Percentiles rank a stretch among this genome's conserved stretches.
Evolutionary conservation across 257 asterid genomes (phyloP).

Genomic region (Plantago elongata): DNA sequence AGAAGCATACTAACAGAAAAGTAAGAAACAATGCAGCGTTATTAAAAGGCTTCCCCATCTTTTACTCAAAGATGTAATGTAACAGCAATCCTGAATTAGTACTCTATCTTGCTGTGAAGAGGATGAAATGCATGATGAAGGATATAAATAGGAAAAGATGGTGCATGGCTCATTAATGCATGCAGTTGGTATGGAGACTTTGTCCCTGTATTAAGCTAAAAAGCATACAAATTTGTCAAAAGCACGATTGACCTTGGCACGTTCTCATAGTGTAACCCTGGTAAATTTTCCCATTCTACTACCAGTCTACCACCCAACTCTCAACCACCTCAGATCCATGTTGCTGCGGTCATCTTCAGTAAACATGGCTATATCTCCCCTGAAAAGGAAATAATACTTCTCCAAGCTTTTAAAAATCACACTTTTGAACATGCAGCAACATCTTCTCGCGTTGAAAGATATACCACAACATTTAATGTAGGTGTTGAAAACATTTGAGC

Average conservation of each 20-base stretch:
- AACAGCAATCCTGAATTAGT: not conserved
- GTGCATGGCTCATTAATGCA: slow-evolving; percentile 34
- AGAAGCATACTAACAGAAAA: slow-evolving; percentile 33
- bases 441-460: not conserved
- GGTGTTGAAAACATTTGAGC: not conserved
- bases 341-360: not conserved
- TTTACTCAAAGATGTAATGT: slow-evolving; percentile 1
- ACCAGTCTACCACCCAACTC: slow-evolving; percentile 28
- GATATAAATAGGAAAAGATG: slow-evolving; percentile 23
- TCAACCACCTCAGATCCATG: slow-evolving; percentile 33
- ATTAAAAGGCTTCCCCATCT: slow-evolving; percentile 31
- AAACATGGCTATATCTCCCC: not conserved
- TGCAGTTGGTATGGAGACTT: slow-evolving; percentile 39
- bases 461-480: not conserved
- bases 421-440: too few species aligned
- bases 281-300: slow-evolving; percentile 13
- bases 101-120: slow-evolving; percentile 2
- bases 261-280: slow-evolving; percentile 22
- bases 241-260: slow-evolving; percentile 12
- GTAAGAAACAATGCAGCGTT: slow-evolving; percentile 27
- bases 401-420: too few species aligned
- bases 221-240: slow-evolving; percentile 21
- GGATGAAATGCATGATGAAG: not conserved
- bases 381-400: too few species aligned
- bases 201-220: not conserved